Percentiles rank a stretch among this genome's conserved stretches.
These are phyloP conservation scores for Trametes cingulata DNA, from an alignment of 768 basidiomycete species.

Conservation along the genomic window DNA sequence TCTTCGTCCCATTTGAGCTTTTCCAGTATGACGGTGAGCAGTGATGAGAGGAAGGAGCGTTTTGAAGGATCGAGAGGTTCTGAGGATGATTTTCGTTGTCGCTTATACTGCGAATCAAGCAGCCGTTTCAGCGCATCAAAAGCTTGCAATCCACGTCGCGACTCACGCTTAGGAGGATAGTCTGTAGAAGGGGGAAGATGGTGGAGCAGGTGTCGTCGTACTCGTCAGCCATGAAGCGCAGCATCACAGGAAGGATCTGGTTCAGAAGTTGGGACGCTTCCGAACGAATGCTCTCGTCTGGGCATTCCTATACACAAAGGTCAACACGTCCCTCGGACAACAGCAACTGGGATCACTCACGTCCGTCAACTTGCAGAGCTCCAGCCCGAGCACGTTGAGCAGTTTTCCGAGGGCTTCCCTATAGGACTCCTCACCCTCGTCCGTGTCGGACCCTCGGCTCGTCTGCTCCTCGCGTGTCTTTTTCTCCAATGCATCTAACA, in stretches of 20 bases:
- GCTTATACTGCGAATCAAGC: constrained; percentile 74
- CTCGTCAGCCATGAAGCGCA: constrained; percentile 87
- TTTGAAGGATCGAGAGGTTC: constrained; percentile 65
- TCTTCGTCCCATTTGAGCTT: constrained; percentile 93
- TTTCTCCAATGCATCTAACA: constrained; percentile 77
- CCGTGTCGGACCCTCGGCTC: constrained; percentile 66
- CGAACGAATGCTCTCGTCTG: constrained; percentile 56
- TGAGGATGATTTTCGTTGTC: constrained; percentile 58
- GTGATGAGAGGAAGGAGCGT: constrained; percentile 72
- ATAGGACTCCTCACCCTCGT: constrained; percentile 88
- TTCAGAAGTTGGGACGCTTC: constrained; percentile 66
- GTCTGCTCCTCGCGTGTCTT: constrained; percentile 70
- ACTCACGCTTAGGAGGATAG: constrained; percentile 73
- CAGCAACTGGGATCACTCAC: constrained; percentile 41
- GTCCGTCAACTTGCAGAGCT: constrained; percentile 82
- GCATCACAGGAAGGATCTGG: constrained; percentile 75
- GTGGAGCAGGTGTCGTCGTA: constrained; percentile 89
- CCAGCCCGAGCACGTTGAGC: constrained; percentile 78
- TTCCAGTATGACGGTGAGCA: constrained; percentile 75
- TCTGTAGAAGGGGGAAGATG: constrained; percentile 78
- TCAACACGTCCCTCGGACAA: not conserved
- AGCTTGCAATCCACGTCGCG: not conserved
- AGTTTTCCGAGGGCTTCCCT: constrained; percentile 86
- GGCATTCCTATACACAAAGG: constrained; percentile 48
- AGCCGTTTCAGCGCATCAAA: not conserved